A percentile compares a stretch with the other conserved stretches of the same genome.
Conservation (phyloP, 805 yeast species). For the Cyberlindnera euphorbiae region DNA sequence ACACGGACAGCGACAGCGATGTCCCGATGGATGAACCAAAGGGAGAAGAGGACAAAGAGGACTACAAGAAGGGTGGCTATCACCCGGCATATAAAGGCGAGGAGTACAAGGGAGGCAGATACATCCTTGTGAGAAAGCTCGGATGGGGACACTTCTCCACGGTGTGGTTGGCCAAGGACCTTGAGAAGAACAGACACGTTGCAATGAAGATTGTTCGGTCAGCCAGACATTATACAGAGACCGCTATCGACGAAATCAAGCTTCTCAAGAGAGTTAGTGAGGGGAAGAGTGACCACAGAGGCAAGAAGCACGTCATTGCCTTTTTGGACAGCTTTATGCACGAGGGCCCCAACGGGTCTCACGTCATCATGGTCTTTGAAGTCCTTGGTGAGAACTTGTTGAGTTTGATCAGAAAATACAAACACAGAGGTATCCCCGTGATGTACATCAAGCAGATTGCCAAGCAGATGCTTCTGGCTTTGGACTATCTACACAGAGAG, state of each 20-base stretch:
- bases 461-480: slow-evolving; percentile 66
- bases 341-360: slow-evolving; percentile 86
- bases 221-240: slow-evolving; percentile 86
- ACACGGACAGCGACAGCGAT: slow-evolving; percentile 20
- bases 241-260: slow-evolving; percentile 91
- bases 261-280: slow-evolving; percentile 63
- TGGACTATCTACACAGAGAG: slow-evolving; percentile 66
- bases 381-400: slow-evolving; percentile 91
- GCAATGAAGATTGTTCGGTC: slow-evolving; percentile 93
- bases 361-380: slow-evolving; percentile 96
- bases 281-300: slow-evolving; percentile 64
- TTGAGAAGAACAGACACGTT: slow-evolving; percentile 63
- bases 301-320: slow-evolving; percentile 75
- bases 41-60: slow-evolving; percentile 82
- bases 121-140: slow-evolving; percentile 77
- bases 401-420: slow-evolving; percentile 73
- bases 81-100: slow-evolving; percentile 94
- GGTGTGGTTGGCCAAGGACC: slow-evolving; percentile 80
- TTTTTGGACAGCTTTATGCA: slow-evolving; percentile 82
- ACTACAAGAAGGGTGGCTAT: slow-evolving; percentile 90
- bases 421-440: slow-evolving; percentile 75
- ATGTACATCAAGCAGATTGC: slow-evolving; percentile 77
- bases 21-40: slow-evolving; percentile 33
- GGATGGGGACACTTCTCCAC: slow-evolving; percentile 99
- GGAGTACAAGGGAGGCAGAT: slow-evolving; percentile 66